Base-by-base conservation (phyloP, 2,329 filamentous ascomycete species). In the Meredithiella fracta region DNA sequence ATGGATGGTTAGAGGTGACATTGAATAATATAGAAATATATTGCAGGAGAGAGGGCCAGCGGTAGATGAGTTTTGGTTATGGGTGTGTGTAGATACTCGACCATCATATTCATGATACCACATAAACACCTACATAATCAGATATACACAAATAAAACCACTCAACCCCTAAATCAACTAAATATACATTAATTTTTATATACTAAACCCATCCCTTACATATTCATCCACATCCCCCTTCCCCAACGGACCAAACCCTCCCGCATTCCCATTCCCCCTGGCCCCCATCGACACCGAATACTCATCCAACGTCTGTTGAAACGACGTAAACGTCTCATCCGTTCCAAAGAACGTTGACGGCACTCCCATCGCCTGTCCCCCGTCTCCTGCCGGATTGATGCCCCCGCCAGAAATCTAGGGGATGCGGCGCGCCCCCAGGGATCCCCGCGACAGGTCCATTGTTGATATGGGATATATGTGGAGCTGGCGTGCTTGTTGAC, bases 261-360 rank as follows among this genome's bases (percentile, higher is more conserved):
- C 54, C 20, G 3, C 44, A 31, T 23, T 22, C 17, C 49, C 51
- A 47, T 1, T 50, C 38, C 26, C 40, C 23, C 26, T 42, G 29
- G 31, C 44, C 22, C 14, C 37, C 57, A 58, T 58, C 14, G 53
- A 55, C 26, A 58, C 40, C 4, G 66, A 67, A 57, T 69, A 68
- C 54, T 69, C 66, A 57, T 69, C 67, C 59, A 69, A 60, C 2
- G 64, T 67, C 54, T 68, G 67, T n/a, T 67, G 67, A 50, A 69
- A 67, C 3, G 67, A 67, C 2, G 66, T 67, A 52, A 69, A 67
- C 42, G 63, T 67, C 38, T 66, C 60, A 50, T 69, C 67, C 53
- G 69, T 67, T 0, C 67, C 66, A 51, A 68, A 67, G 44, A 69
- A 69, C 0, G 67, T 65, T 56, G 65, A 66, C 31, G 60, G 60